Evolutionary conservation across 441 rosid species (phyloP).

Genomic region (Biscutella auriculata): DNA sequence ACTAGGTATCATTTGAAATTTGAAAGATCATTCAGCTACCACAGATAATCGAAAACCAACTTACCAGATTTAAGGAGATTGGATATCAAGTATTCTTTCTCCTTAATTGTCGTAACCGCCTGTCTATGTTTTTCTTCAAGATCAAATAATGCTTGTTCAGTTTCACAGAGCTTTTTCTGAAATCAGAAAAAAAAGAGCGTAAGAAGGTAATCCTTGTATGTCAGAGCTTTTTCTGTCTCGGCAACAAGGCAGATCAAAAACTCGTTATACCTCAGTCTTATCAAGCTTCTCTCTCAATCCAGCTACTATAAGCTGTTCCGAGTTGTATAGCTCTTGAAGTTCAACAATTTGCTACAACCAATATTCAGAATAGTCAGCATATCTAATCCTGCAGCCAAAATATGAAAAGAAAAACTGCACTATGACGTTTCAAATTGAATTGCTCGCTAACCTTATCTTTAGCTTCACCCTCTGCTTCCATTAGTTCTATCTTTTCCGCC

Average conservation of each 20-base stretch:
- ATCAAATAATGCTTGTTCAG: slow-evolving; percentile 61
- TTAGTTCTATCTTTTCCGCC: slow-evolving; percentile 91
- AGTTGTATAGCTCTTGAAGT: slow-evolving; percentile 71
- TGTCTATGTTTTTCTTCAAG: slow-evolving; percentile 89
- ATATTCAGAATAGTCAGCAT: slow-evolving; percentile 13
- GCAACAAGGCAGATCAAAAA: not conserved
- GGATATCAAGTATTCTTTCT: slow-evolving; percentile 77
- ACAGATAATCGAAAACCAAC: too few species aligned
- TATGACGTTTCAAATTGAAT: not conserved
- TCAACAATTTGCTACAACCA: slow-evolving; percentile 61
- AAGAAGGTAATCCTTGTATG: slow-evolving; percentile 1
- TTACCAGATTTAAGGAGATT: slow-evolving; percentile 87
- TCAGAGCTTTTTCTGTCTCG: too few species aligned
- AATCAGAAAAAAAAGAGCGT: not conserved
- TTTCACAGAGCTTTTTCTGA: slow-evolving; percentile 77
- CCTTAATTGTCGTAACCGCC: slow-evolving; percentile 83
- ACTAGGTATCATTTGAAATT: too few species aligned
- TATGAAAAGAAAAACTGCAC: not conserved
- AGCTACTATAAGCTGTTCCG: slow-evolving; percentile 56
- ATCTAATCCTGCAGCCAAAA: not conserved
- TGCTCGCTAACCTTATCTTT: slow-evolving; percentile 48
- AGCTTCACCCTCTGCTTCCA: slow-evolving; percentile 75
- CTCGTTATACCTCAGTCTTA: slow-evolving; percentile 55
- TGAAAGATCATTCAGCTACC: too few species aligned
- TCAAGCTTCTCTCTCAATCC: slow-evolving; percentile 65